phyloP scores from a whole-genome alignment of 352 stramenopile species.

The Phytophthora sp. region DNA sequence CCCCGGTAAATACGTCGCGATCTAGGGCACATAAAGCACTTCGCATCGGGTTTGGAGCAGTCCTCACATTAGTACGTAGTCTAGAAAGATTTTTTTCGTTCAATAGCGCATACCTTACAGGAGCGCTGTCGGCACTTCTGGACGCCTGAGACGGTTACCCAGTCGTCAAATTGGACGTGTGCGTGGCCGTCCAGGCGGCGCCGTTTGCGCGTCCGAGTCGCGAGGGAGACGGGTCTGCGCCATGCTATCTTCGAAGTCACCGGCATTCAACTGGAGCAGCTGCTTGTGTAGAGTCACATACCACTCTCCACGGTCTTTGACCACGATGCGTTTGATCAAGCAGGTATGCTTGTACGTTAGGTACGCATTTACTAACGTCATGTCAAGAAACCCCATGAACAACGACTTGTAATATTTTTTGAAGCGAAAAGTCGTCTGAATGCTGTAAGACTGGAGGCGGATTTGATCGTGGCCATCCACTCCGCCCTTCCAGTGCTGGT shows the following conservation, averaged over 20 bases:
- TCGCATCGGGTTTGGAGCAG: too few relatives aligned
- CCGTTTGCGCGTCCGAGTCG: background rate
- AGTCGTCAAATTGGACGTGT: too few relatives aligned
- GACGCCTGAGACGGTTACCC: too few relatives aligned
- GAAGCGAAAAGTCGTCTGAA: slow-evolving; percentile 1
- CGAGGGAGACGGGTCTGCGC: background rate
- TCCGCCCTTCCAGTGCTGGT: slow-evolving; percentile 18
- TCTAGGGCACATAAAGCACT: too few relatives aligned
- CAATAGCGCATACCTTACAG: too few relatives aligned
- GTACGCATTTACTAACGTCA: background rate
- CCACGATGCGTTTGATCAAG: background rate
- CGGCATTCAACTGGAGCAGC: background rate
- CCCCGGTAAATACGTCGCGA: too few relatives aligned
- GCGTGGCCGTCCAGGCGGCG: background rate
- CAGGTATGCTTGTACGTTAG: background rate
- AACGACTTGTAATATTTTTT: slow-evolving; percentile 9
- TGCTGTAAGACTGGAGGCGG: too few relatives aligned
- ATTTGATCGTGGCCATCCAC: background rate
- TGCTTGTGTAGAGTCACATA: background rate
- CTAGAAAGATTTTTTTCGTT: too few relatives aligned
- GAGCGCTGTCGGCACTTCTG: too few relatives aligned
- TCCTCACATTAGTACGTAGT: too few relatives aligned
- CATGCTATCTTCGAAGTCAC: background rate
- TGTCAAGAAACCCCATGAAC: background rate
- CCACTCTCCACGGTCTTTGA: background rate